Percentiles rank a stretch among this genome's conserved stretches.
Conservation (phyloP, 768 basidiomycete species). For the Mycena olivaceomarginata region DNA sequence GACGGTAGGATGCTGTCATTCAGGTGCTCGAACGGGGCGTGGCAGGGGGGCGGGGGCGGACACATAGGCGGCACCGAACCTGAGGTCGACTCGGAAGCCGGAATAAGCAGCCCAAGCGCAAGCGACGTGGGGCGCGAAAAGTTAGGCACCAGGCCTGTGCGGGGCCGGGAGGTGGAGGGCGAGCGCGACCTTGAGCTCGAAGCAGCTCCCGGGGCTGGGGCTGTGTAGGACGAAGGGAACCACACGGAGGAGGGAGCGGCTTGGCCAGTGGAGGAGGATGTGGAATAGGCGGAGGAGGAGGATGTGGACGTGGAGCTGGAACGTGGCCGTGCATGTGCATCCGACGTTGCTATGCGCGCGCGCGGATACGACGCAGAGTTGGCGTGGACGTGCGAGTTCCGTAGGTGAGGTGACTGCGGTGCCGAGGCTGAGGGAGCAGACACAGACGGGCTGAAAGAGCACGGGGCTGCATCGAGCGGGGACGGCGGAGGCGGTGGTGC, state of each 20-base stretch:
- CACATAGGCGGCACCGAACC: too few relatives aligned
- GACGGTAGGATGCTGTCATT: too few relatives aligned
- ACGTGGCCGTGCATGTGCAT: too few relatives aligned
- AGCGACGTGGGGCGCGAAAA: constrained; percentile 22
- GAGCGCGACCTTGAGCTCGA: background rate
- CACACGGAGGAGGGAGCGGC: too few relatives aligned
- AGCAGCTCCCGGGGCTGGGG: background rate
- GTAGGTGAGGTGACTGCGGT: background rate
- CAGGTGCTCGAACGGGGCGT: too few relatives aligned
- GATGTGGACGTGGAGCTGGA: background rate
- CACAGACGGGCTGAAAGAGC: background rate
- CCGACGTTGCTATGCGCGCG: background rate
- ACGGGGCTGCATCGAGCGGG: background rate
- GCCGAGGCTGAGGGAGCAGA: background rate
- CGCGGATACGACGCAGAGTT: background rate
- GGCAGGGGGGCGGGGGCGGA: too few relatives aligned
- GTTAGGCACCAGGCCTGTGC: background rate
- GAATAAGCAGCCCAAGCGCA: background rate
- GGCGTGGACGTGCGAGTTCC: background rate
- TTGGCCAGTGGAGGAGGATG: too few relatives aligned
- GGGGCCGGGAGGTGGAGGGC: background rate
- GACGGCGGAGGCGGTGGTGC: background rate
- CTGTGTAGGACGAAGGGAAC: background rate
- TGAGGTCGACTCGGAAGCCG: too few relatives aligned
- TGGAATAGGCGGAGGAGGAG: background rate